Percentiles rank a stretch among this genome's conserved stretches.
phyloP scores from a whole-genome alignment of 2,329 filamentous ascomycete species.

The Penicillium sp. region DNA sequence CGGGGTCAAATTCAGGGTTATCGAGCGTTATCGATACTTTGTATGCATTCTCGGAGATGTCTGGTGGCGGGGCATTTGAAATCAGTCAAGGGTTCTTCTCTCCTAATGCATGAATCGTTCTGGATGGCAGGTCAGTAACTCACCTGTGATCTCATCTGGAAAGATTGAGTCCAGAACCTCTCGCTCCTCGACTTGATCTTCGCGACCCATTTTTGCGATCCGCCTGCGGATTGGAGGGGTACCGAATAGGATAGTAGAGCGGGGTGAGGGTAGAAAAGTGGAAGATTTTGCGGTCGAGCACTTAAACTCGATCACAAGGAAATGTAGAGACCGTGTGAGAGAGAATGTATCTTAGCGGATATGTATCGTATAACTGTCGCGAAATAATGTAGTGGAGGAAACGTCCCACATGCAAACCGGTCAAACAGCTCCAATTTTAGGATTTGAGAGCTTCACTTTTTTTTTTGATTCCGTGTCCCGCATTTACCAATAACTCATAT shows the following conservation, averaged over 20 bases:
- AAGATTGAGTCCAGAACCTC: constrained; percentile 99
- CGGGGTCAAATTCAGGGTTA: constrained; percentile 64
- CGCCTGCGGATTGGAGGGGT: constrained; percentile 33
- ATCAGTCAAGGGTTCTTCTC: neutral
- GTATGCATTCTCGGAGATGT: constrained; percentile 87
- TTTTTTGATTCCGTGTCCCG: constrained; percentile 14
- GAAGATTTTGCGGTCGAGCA: neutral
- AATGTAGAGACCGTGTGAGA: neutral
- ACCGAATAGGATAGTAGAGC: constrained; percentile 8
- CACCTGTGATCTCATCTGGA: constrained; percentile 93
- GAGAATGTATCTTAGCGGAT: constrained; percentile 5
- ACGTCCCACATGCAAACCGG: constrained; percentile 43
- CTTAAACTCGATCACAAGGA: neutral
- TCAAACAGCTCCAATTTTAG: constrained; percentile 41
- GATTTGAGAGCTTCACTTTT: constrained; percentile 25
- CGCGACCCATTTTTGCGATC: constrained; percentile 52
- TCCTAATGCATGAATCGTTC: neutral
- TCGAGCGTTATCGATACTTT: constrained; percentile 85
- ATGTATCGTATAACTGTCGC: constrained; percentile 13
- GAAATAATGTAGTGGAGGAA: constrained; percentile 5
- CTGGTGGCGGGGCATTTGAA: constrained; percentile 46
- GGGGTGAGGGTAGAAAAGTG: neutral
- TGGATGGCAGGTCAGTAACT: constrained; percentile 14
- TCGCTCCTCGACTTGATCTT: constrained; percentile 93
- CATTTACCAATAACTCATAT: constrained; percentile 6